Conservation (phyloP, 164 flowering plant species). For the Liriodendron chinense region DNA sequence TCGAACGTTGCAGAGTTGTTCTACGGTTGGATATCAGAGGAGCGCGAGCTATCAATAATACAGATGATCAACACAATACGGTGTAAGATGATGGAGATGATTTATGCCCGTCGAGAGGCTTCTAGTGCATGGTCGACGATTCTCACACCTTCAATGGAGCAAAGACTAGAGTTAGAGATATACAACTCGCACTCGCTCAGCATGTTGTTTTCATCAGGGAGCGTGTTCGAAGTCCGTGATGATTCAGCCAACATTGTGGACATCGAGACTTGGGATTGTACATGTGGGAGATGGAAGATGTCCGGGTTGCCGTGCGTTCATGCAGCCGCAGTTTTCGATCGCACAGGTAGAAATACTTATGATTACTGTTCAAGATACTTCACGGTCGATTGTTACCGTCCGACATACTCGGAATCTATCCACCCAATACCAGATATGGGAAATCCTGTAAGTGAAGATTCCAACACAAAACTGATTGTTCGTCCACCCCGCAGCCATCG, state of each 20-base stretch:
- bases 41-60: constrained; percentile 3
- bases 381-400: constrained; percentile 35
- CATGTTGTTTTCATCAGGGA: constrained; percentile 48
- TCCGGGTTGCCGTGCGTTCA: constrained; percentile 64
- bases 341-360: constrained; percentile 32
- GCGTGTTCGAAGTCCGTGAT: constrained; percentile 52
- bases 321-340: constrained; percentile 57
- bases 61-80: constrained; percentile 4
- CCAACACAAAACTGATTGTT: constrained; percentile 21
- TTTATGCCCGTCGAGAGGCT: constrained; percentile 3
- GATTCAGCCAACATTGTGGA: constrained; percentile 37
- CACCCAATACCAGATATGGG: constrained; percentile 32
- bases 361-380: constrained; percentile 51
- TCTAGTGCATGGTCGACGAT: constrained; percentile 41
- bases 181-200: constrained; percentile 34
- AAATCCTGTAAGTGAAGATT: constrained; percentile 19
- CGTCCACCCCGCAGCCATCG: constrained; percentile 40
- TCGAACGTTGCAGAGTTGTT: constrained; percentile 71
- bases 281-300: constrained; percentile 49
- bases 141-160: constrained; percentile 53
- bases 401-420: constrained; percentile 46
- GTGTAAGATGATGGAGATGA: constrained; percentile 14
- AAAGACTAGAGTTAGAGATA: constrained; percentile 36
- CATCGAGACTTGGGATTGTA: constrained; percentile 44
- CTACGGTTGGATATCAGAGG: constrained; percentile 10